Percentiles rank a stretch among this genome's conserved stretches.
Conservation (phyloP, 139 green algal genomes). For the Tetradesmus lagerheimii region DNA sequence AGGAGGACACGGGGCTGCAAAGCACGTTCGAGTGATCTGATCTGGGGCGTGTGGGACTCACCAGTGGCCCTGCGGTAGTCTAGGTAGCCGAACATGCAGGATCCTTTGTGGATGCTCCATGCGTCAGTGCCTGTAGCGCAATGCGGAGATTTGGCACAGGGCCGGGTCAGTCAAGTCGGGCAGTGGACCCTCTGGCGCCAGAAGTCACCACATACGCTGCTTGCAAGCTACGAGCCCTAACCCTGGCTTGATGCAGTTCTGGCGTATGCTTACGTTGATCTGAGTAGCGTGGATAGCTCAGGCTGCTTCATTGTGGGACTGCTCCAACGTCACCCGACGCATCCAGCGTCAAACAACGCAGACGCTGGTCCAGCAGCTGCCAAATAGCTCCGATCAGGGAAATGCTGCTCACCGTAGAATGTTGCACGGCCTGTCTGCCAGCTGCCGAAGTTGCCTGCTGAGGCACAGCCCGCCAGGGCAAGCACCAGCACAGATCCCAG, state of each 20-base stretch:
- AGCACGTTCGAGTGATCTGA: neutral
- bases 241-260: neutral
- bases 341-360: neutral
- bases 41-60: neutral
- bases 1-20: neutral
- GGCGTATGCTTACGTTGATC: neutral
- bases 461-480: neutral
- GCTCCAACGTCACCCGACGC: neutral
- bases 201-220: neutral
- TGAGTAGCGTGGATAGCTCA: neutral
- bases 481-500: neutral
- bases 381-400: neutral
- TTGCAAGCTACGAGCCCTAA: neutral
- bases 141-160: neutral
- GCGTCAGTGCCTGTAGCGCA: constrained; percentile 41
- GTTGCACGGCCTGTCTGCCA: constrained; percentile 42
- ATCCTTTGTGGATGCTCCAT: constrained; percentile 51
- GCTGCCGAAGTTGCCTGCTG: constrained; percentile 12
- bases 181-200: neutral
- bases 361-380: neutral
- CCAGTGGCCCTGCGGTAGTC: constrained; percentile 26
- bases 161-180: neutral
- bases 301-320: neutral
- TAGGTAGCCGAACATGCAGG: constrained; percentile 50
- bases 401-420: constrained; percentile 31